phyloP scores from a whole-genome alignment of 1,284 basidiomycete genomes.

The Neolentinus lepideus region DNA sequence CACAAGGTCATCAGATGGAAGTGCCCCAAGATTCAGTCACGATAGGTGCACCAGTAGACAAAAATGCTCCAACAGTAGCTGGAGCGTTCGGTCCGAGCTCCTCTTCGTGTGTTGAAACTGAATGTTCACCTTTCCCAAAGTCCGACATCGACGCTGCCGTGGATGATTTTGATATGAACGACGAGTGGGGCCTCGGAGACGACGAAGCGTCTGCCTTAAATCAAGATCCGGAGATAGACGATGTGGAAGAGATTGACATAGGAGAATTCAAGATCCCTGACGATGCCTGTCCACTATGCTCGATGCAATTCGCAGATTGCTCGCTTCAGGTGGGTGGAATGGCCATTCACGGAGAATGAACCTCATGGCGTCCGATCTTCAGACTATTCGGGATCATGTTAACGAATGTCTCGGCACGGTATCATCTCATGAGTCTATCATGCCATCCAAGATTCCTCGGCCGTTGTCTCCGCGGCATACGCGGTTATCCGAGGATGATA shows the following conservation, averaged over 20 bases:
- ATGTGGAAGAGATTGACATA: conserved; percentile 16
- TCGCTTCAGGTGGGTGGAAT: conserved; percentile 1
- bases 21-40: background rate
- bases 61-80: background rate
- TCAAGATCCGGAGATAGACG: conserved; percentile 6
- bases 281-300: conserved; percentile 1
- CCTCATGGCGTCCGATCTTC: background rate
- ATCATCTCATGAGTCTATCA: background rate
- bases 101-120: background rate
- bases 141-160: conserved; percentile 13
- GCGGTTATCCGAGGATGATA: conserved; percentile 20
- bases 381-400: conserved; percentile 23
- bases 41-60: background rate
- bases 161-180: conserved; percentile 18
- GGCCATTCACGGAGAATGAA: background rate
- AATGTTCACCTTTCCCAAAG: background rate
- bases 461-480: background rate
- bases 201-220: conserved; percentile 39
- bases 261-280: conserved; percentile 15
- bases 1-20: background rate
- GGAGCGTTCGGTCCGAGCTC: background rate
- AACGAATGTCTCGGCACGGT: conserved; percentile 24
- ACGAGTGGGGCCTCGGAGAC: conserved; percentile 56
- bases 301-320: background rate
- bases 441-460: conserved; percentile 1